Evolutionary conservation across 345 rosid species (phyloP).

Genomic region (Heritiera fomes): DNA sequence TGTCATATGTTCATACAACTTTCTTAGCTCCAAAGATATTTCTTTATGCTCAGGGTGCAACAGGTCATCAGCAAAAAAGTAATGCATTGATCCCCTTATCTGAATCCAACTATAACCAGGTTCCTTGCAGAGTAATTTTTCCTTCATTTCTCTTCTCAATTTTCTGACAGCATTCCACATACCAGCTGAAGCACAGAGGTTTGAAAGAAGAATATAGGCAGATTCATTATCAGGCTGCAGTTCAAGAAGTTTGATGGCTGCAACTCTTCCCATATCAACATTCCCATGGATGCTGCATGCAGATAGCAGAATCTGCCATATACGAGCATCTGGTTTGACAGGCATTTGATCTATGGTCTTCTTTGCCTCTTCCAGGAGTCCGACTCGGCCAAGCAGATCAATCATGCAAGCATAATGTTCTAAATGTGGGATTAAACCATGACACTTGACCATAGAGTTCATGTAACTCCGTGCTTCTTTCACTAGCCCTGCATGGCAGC

Average conservation of each 20-base stretch:
- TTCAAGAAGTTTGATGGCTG: slow-evolving; percentile 47
- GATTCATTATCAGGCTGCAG: slow-evolving; percentile 43
- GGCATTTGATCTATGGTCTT: slow-evolving; percentile 42
- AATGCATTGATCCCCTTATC: slow-evolving; percentile 29
- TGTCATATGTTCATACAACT: slow-evolving; percentile 33
- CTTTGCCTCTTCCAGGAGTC: slow-evolving; percentile 43
- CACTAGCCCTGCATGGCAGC: slow-evolving; percentile 49
- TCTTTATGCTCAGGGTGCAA: slow-evolving; percentile 35
- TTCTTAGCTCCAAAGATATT: slow-evolving; percentile 29
- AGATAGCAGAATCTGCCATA: slow-evolving; percentile 49
- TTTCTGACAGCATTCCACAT: slow-evolving; percentile 42
- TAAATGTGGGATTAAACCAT: slow-evolving; percentile 35
- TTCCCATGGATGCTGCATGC: slow-evolving; percentile 39
- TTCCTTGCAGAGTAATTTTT: slow-evolving; percentile 38
- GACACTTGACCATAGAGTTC: slow-evolving; percentile 30
- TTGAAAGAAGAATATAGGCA: slow-evolving; percentile 43
- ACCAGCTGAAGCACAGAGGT: slow-evolving; percentile 47
- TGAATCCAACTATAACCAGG: slow-evolving; percentile 49
- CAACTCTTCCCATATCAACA: slow-evolving; percentile 38
- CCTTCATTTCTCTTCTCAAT: slow-evolving; percentile 50
- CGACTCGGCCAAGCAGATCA: slow-evolving; percentile 47
- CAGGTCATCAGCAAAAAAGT: slow-evolving; percentile 33
- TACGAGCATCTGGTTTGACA: slow-evolving; percentile 35
- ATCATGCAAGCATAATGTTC: slow-evolving; percentile 50
- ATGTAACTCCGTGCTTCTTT: slow-evolving; percentile 35